phyloP scores from a whole-genome alignment of 2,329 filamentous ascomycete genomes.

The Trichoderma lentiforme region DNA sequence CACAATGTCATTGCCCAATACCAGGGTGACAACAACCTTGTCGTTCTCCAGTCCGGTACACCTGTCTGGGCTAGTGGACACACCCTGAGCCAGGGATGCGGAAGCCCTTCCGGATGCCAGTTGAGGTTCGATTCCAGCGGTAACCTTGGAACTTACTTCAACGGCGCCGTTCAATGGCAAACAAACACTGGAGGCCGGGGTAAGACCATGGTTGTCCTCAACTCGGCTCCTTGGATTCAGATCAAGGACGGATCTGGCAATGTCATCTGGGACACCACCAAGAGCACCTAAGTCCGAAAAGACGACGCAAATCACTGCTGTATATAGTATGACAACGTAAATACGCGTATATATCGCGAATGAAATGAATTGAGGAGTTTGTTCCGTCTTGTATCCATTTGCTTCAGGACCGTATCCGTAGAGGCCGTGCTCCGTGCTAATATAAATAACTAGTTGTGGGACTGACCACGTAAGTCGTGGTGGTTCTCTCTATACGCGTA shows the following conservation, averaged over 20 bases:
- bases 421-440: neutral
- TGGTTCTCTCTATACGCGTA: neutral
- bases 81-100: conserved; percentile 20
- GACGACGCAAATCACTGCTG: neutral
- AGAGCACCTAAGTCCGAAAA: conserved; percentile 5
- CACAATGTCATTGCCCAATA: conserved; percentile 25
- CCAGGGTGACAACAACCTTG: conserved; percentile 28
- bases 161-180: conserved; percentile 17
- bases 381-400: neutral
- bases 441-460: neutral
- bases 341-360: neutral
- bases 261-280: conserved; percentile 23
- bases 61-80: conserved; percentile 23
- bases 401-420: neutral
- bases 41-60: conserved; percentile 19
- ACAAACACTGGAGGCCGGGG: conserved; percentile 19
- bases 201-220: conserved; percentile 17
- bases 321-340: neutral
- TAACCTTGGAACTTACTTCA: conserved; percentile 19
- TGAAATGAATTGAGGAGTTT: neutral
- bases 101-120: conserved; percentile 18
- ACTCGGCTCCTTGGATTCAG: conserved; percentile 22
- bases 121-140: conserved; percentile 19
- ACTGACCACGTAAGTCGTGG: neutral
- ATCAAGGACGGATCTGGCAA: conserved; percentile 20